Percentiles rank a stretch among this genome's conserved stretches.
phyloP scores from a whole-genome alignment of 306 rosid species.

The Cicer chorassanicum region DNA sequence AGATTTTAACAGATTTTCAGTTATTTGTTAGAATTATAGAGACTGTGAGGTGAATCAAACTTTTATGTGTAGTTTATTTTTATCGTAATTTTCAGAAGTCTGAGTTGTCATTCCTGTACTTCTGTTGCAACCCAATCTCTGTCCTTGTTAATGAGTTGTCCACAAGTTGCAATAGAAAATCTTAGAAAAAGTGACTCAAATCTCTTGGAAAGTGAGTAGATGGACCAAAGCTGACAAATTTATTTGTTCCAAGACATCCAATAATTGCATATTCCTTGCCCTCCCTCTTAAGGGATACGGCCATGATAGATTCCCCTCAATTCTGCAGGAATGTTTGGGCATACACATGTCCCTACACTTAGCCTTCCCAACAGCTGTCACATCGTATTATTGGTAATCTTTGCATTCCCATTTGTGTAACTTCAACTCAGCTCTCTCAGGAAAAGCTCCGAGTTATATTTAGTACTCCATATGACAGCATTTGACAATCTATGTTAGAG shows the following conservation, averaged over 20 bases:
- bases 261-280: conserved; percentile 8
- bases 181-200: neutral
- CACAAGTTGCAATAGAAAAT: conserved; percentile 5
- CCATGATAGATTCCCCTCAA: conserved; percentile 27
- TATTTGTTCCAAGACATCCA: neutral
- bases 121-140: conserved; percentile 29
- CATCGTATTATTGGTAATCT: conserved; percentile 22
- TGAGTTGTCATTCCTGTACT: conserved; percentile 32
- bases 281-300: conserved; percentile 1
- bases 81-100: neutral
- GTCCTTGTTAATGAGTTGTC: conserved; percentile 19
- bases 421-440: conserved; percentile 4
- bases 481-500: conserved; percentile 19
- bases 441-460: neutral
- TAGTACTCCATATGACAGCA: conserved; percentile 22
- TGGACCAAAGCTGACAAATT: conserved; percentile 31
- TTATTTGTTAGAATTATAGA: conserved; percentile 35
- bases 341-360: neutral
- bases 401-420: conserved; percentile 16
- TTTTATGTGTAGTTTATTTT: conserved; percentile 18
- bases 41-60: conserved; percentile 31
- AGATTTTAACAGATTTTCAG: conserved; percentile 7
- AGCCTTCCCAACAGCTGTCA: conserved; percentile 23
- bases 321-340: conserved; percentile 33
- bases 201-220: conserved; percentile 33